Conservation (phyloP, 495 filamentous ascomycete genomes). For the Penicillium nucicola region DNA sequence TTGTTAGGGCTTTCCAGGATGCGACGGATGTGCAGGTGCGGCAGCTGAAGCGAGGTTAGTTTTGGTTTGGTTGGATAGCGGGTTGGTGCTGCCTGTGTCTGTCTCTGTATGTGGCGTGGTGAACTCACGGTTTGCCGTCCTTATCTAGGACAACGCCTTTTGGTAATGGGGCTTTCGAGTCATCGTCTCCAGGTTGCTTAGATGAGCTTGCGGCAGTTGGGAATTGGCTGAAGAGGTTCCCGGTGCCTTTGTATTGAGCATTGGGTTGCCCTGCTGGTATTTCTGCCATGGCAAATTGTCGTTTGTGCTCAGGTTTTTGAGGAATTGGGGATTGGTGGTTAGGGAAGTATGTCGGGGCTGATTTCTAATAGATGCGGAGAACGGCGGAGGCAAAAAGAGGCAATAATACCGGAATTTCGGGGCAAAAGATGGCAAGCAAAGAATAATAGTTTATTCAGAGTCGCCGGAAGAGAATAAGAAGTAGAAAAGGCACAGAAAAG, state of each 20-base stretch:
- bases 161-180: constrained; percentile 47
- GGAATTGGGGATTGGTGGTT: not conserved
- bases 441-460: not conserved
- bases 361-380: constrained; percentile 25
- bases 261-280: constrained; percentile 15
- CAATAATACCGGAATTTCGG: not conserved
- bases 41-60: constrained; percentile 56
- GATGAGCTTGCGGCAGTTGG: constrained; percentile 15
- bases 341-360: constrained; percentile 5
- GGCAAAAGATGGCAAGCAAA: not conserved
- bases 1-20: constrained; percentile 67
- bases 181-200: constrained; percentile 19
- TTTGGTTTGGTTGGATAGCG: not conserved
- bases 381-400: constrained; percentile 2
- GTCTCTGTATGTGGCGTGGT: not conserved
- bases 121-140: constrained; percentile 95
- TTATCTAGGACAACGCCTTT: constrained; percentile 86
- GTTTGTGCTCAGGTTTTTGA: not conserved
- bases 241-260: constrained; percentile 3
- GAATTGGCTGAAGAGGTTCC: constrained; percentile 19
- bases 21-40: constrained; percentile 78
- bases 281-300: constrained; percentile 14
- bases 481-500: not conserved
- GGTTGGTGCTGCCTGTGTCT: not conserved
- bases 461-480: not conserved